Percentiles rank a stretch among this genome's conserved stretches.
These are phyloP conservation scores for Mycena vitilis DNA, from an alignment of 768 basidiomycete genomes.

Conservation along the genomic window DNA sequence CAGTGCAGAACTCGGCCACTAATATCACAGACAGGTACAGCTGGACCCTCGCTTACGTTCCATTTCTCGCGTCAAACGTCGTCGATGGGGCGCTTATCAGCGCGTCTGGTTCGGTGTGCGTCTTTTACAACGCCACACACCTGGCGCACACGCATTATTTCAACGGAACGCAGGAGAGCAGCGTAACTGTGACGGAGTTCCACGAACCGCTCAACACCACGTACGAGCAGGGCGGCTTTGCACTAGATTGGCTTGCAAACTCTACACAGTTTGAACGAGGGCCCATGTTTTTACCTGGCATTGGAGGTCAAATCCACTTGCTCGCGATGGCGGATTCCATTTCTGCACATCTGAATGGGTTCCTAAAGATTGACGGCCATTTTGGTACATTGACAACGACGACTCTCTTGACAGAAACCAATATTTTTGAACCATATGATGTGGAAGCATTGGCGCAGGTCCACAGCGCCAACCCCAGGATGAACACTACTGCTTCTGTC, in stretches of 20 bases:
- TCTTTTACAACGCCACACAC: constrained; percentile 20
- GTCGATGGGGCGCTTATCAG: not conserved
- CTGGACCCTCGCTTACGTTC: constrained; percentile 17
- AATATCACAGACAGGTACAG: not conserved
- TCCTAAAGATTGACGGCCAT: constrained; percentile 3
- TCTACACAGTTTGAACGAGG: no score
- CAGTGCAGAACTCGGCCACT: not conserved
- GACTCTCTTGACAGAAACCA: constrained; percentile 19
- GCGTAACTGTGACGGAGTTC: constrained; percentile 6
- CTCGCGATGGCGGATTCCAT: constrained; percentile 23
- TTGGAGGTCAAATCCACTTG: constrained; percentile 12
- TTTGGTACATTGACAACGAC: not conserved
- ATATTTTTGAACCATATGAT: constrained; percentile 14
- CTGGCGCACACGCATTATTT: not conserved
- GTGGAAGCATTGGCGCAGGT: not conserved
- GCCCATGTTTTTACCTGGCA: constrained; percentile 5
- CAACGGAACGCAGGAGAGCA: constrained; percentile 21
- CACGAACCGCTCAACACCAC: constrained; percentile 2
- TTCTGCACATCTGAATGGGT: constrained; percentile 8
- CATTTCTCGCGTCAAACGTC: constrained; percentile 1
- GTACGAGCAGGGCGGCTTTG: no score
- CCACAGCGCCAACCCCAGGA: not conserved
- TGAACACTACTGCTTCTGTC: constrained; percentile 14
- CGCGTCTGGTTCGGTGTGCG: constrained; percentile 18
- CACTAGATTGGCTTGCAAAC: no score